Evolutionary conservation across 805 yeast genomes (phyloP).

Genomic region (Sugiyamaella lignohabitans): DNA sequence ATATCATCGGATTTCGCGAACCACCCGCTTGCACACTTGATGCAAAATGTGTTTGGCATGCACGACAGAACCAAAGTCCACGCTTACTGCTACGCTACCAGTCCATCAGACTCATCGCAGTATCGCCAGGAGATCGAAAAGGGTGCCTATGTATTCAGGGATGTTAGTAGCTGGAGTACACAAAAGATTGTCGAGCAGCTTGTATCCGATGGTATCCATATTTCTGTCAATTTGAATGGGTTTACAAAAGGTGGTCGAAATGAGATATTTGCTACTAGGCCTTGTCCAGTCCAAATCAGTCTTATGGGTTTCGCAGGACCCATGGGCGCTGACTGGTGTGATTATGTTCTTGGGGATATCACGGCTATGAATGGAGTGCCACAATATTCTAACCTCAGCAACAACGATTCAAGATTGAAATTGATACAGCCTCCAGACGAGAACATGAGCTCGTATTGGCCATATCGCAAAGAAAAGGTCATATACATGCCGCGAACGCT

Average conservation of each 20-base stretch:
- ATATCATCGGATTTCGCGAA: constrained; percentile 30
- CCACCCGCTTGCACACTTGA: constrained; percentile 32
- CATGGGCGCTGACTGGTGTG: constrained; percentile 29
- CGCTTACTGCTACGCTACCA: constrained; percentile 29
- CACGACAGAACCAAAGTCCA: constrained; percentile 24
- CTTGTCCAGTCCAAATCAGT: constrained; percentile 29
- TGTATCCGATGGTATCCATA: constrained; percentile 28
- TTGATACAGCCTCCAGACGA: neutral
- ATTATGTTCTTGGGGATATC: constrained; percentile 27
- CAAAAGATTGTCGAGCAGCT: constrained; percentile 25
- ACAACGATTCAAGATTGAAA: neutral
- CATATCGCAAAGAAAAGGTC: constrained; percentile 24
- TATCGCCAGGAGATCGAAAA: constrained; percentile 25
- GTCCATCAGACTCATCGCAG: constrained; percentile 25
- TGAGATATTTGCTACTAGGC: constrained; percentile 30
- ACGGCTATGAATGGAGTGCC: constrained; percentile 15
- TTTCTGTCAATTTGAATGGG: constrained; percentile 30
- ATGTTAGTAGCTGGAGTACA: constrained; percentile 23
- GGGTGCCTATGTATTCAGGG: constrained; percentile 24
- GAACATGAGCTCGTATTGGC: neutral
- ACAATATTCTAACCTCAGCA: neutral
- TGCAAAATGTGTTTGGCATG: constrained; percentile 32
- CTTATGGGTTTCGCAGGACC: constrained; percentile 34
- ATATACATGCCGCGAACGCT: constrained; percentile 28
- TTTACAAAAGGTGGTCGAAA: constrained; percentile 32